Evolutionary conservation across 768 basidiomycete species (phyloP), one percentile per base, ranked within the genome.

Genomic region (Lyophyllum semitale): DNA sequence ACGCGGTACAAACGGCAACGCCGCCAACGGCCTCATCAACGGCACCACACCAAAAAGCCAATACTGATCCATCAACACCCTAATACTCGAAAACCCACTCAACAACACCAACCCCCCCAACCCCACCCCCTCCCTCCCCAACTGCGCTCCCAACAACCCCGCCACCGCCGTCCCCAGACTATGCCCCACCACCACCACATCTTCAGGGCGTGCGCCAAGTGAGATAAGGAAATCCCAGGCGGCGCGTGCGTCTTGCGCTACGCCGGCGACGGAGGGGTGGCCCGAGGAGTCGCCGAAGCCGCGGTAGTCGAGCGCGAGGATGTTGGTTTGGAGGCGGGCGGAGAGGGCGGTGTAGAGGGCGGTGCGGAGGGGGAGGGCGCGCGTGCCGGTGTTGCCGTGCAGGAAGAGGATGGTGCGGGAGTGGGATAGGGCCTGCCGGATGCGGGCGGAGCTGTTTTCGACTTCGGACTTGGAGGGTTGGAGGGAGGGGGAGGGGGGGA

Each of bases 121-220:
- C 22, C 69, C 61, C 38, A 76, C 64, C 1, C 66, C 68, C 50
- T 80, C 79, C 27, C 71, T 70, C 4, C 79, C 76, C n/a, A 84
- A 76, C 29, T 78, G 67, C 8, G 77, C 75, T 15, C 76, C 70
- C 23, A 84, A 70, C 38, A 78, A 55, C 7, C 73, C 71, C 27
- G 73, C 80, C 1, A 94, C 84, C 4, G 83, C 89, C 0, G 91
- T 91, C 0, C 91, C 91, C 2, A 93, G 73, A 63, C 88, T 89
- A 60, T 90, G 89, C 0, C 91, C 91, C 8, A 88, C 70, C 30
- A 93, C 70, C 13, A 88, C 67, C 27, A 93, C 76, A 53, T 82
- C 74, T 48, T 75, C 69, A 3, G 77, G 68, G 7, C 68, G 62
- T 0, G 84, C 83, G 0, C 83, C 83, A 25, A 77, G 73, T 8